Evolutionary conservation across 371 early-diverging fungal species (phyloP).

Genomic region (Basidiobolus meristosporus): DNA sequence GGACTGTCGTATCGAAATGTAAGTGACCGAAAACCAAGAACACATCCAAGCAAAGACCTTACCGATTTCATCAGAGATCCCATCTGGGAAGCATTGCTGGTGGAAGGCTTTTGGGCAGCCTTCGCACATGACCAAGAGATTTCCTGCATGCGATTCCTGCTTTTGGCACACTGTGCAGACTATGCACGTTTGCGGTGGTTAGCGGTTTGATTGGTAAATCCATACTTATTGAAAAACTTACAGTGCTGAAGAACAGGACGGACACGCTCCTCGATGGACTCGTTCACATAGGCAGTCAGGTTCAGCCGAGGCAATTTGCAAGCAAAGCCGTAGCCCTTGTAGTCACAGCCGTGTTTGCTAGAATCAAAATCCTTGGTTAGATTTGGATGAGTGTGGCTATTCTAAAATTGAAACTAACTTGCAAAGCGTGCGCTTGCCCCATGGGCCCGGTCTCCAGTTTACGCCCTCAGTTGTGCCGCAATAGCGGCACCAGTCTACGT

Average conservation of each 20-base stretch:
- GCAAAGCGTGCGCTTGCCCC: conserved; percentile 87
- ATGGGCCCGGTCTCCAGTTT: conserved; percentile 86
- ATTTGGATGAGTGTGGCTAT: no score
- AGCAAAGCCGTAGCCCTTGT: conserved; percentile 83
- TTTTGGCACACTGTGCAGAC: conserved; percentile 61
- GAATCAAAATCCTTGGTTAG: conserved; percentile 6
- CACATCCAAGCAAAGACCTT: no score
- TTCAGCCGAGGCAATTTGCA: conserved; percentile 73
- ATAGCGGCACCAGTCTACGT: conserved; percentile 80
- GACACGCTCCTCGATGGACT: conserved; percentile 50
- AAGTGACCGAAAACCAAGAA: no score
- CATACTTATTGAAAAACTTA: not conserved
- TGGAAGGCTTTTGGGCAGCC: conserved; percentile 76
- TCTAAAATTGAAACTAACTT: conserved; percentile 21
- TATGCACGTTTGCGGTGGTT: no score
- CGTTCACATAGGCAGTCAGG: conserved; percentile 50
- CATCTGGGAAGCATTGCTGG: conserved; percentile 36
- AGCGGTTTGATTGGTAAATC: not conserved
- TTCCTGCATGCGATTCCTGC: conserved; percentile 36
- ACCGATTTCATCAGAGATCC: conserved; percentile 23
- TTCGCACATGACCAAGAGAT: conserved; percentile 58
- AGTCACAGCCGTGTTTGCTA: conserved; percentile 79
- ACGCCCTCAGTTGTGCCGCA: conserved; percentile 84
- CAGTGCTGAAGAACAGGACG: conserved; percentile 65
- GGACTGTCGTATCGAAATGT: no score